Percentiles rank a stretch among this genome's conserved stretches.
Evolutionary conservation across 768 basidiomycete genomes (phyloP).

Genomic region (Pisolithus marmoratus): DNA sequence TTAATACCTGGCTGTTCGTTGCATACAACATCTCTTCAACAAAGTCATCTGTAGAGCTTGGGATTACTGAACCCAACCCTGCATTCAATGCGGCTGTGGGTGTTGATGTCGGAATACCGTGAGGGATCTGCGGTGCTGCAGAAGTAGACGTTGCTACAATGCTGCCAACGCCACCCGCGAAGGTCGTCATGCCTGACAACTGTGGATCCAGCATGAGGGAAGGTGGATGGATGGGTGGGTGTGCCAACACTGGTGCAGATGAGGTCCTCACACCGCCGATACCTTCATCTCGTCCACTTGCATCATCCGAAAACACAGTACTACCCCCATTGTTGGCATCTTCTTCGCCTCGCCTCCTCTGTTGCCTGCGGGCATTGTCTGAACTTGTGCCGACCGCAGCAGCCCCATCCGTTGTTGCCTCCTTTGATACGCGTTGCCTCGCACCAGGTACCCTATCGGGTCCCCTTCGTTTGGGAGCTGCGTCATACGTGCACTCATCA

Average conservation of each 20-base stretch:
- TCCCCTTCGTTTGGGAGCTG: conserved; percentile 70
- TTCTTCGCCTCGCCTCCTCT: neutral
- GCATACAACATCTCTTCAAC: conserved; percentile 7
- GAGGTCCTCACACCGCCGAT: neutral
- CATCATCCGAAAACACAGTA: conserved; percentile 5
- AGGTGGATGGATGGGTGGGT: conserved; percentile 5
- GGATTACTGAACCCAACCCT: conserved; percentile 5
- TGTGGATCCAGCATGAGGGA: conserved; percentile 22
- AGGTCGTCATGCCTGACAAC: conserved; percentile 13
- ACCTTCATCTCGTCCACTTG: neutral
- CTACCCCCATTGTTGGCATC: neutral
- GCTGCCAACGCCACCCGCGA: conserved; percentile 6
- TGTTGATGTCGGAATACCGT: neutral
- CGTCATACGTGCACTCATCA: conserved; percentile 60
- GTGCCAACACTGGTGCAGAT: neutral
- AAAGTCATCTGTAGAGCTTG: conserved; percentile 7
- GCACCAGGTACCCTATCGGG: conserved; percentile 79
- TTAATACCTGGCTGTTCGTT: conserved; percentile 26
- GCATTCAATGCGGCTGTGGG: neutral
- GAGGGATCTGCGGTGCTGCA: neutral
- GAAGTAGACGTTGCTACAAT: neutral
- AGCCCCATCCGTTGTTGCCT: conserved; percentile 31
- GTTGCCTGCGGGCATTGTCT: neutral
- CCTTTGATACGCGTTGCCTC: conserved; percentile 55
- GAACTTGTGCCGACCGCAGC: conserved; percentile 12